A percentile compares a stretch with the other conserved stretches of the same genome.
Conservation (phyloP, 2,329 filamentous ascomycete species). For the Ophiocordyceps polyrhachis-furcata region DNA sequence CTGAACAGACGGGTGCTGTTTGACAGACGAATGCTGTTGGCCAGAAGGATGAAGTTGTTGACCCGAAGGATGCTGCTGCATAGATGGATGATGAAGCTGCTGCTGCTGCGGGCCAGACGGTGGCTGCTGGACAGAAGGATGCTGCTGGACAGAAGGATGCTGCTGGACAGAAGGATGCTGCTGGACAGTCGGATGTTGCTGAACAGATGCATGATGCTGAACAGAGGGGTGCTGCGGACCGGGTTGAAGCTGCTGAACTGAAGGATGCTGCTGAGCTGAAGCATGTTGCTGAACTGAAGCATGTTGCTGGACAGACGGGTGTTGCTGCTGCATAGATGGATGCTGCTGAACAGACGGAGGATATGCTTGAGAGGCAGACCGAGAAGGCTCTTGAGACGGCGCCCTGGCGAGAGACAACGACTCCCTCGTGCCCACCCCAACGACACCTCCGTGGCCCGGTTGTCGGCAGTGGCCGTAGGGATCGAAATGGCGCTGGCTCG, state of each 20-base stretch:
- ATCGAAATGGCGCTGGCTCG: slow-evolving; percentile 23
- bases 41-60: neutral
- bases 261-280: neutral
- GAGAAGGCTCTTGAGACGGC: slow-evolving; percentile 23
- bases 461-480: slow-evolving; percentile 21
- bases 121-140: neutral
- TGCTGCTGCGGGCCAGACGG: neutral
- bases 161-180: neutral
- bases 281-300: neutral
- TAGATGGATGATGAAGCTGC: neutral
- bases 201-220: neutral
- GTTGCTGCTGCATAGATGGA: neutral
- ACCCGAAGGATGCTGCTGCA: neutral
- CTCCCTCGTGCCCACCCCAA: slow-evolving; percentile 16
- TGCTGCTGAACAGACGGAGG: slow-evolving; percentile 14
- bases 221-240: neutral
- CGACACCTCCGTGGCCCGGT: slow-evolving; percentile 15
- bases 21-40: neutral
- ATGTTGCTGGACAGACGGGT: slow-evolving; percentile 14
- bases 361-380: slow-evolving; percentile 16
- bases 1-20: neutral
- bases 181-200: neutral
- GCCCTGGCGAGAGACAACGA: slow-evolving; percentile 18
- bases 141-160: neutral
- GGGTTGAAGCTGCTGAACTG: neutral